These are phyloP conservation scores for Rhododendron kiyosumense DNA, from an alignment of 148 eudicot species.

Conservation along the genomic window DNA sequence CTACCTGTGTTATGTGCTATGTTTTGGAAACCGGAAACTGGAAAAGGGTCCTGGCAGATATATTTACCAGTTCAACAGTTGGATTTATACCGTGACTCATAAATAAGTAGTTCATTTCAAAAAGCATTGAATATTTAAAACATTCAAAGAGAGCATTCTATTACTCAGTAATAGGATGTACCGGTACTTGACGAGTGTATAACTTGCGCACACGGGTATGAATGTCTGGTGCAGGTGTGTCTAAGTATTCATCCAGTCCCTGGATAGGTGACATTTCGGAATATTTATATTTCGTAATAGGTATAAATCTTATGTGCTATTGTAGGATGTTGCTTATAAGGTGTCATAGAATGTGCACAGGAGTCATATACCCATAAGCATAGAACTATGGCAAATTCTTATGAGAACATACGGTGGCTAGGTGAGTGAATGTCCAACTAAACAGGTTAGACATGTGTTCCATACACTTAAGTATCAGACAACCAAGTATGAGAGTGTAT, in stretches of 20 bases:
- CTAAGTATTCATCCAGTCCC: background rate
- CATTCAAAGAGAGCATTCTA: background rate
- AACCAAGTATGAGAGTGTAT: background rate
- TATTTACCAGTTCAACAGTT: background rate
- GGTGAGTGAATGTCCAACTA: background rate
- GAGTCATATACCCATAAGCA: background rate
- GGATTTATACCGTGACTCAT: background rate
- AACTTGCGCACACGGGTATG: background rate
- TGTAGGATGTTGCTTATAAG: background rate
- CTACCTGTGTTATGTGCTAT: background rate
- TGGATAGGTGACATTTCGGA: background rate
- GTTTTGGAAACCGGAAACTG: background rate
- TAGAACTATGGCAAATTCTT: background rate
- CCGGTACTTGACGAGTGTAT: background rate
- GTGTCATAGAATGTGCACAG: background rate
- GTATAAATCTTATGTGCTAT: background rate
- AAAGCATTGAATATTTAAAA: background rate
- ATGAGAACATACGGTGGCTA: background rate
- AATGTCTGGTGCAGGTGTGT: background rate
- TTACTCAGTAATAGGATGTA: background rate
- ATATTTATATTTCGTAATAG: background rate
- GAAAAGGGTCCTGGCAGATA: background rate
- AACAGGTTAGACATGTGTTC: background rate
- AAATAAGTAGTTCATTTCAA: background rate
- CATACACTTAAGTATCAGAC: background rate